A percentile compares a stretch with the other conserved stretches of the same genome.
Evolutionary conservation across 169 alveolate species (phyloP).

Genomic region (Plasmodium gallinaceum): DNA sequence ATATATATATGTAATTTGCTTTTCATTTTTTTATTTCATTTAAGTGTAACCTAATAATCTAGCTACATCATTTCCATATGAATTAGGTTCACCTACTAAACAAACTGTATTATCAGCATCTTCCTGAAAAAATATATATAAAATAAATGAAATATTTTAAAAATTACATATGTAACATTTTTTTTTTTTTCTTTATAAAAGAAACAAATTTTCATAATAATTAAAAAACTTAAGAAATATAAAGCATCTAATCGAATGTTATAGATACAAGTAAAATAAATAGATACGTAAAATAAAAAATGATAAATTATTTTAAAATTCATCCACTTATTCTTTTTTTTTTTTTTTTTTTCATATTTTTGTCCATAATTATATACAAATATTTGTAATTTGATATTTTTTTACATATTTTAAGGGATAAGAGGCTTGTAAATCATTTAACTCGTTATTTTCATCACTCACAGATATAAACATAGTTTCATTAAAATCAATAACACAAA

Average conservation of each 20-base stretch:
- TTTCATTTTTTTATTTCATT: no score
- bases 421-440: conserved; percentile 63
- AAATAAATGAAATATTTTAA: conserved; percentile 10
- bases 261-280: no score
- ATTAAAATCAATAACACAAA: conserved; percentile 42
- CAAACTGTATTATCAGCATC: conserved; percentile 73
- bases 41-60: conserved; percentile 30
- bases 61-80: conserved; percentile 70
- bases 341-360: neutral
- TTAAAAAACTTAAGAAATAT: no score
- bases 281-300: conserved; percentile 4
- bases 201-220: neutral
- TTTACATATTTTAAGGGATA: conserved; percentile 75
- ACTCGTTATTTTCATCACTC: conserved; percentile 35
- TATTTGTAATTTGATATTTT: neutral
- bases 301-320: neutral
- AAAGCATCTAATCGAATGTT: no score
- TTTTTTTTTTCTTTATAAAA: neutral
- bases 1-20: neutral
- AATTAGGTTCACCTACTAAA: conserved; percentile 54
- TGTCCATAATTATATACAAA: neutral
- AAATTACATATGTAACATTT: neutral
- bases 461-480: conserved; percentile 67
- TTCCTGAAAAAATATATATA: neutral
- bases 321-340: neutral